Evolutionary conservation across 2,329 filamentous ascomycete species (phyloP), one percentile per base, ranked within the genome.

Genomic region (Exophiala mesophila): DNA sequence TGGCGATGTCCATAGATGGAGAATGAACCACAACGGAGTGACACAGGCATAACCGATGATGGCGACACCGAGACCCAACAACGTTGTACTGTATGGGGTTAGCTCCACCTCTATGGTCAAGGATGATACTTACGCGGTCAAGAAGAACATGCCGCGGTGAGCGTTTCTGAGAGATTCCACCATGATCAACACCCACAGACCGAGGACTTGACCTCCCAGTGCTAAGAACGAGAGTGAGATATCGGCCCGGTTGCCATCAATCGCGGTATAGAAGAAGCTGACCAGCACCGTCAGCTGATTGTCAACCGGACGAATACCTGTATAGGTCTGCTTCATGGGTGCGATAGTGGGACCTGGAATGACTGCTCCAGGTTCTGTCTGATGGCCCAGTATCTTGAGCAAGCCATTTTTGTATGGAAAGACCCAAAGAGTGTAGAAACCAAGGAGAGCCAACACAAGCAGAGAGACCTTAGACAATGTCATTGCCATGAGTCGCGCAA

Each of bases 151-250:
- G 36, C 65, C 59, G 9, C 59, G 54, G 54, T 73, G 72, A 0
- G 69, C 70, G 13, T 53, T 54, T 30, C 71, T 59, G 57, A 69
- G 63, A 8, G 66, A 60, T 49, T 74, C 71, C 41, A 73, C 57
- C 2, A 63, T 57, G 17, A 74, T 55, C 30, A 71, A 47, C 4
- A 62, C 55, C 65, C 65, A 71, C n/a, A 64, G 57, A 3, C 64
- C 61, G 3, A 63, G 63, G 36, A 69, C 63, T 3, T 66, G 63
- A 4, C 64, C 64, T 3, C 63, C 63, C 17, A 70, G 66, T 4
- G 57, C 59, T 10, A 67, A 48, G 3, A 63, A 59, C 30, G 67
- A 63, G 7, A 69, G 51, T 1, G 59, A 51, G 5, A 66, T 50
- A 10, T 58, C 57, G 0, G 63, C 57, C 18, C 60, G 57, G 29